Conservation (phyloP, 495 filamentous ascomycete genomes). For the Podospora conica region DNA sequence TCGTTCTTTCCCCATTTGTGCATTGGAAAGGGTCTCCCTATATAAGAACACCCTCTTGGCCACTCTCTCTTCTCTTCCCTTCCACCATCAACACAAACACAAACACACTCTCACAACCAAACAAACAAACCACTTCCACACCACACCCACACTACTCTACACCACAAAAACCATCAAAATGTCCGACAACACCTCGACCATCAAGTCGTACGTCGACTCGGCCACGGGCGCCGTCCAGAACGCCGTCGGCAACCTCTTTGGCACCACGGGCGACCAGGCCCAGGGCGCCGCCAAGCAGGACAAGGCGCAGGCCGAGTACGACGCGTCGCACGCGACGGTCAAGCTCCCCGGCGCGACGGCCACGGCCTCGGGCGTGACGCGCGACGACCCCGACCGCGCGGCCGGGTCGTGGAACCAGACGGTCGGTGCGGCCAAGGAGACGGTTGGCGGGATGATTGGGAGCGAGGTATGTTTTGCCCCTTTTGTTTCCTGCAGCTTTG, state of each 20-base stretch:
- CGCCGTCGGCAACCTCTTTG: slow-evolving; percentile 66
- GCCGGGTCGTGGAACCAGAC: slow-evolving; percentile 82
- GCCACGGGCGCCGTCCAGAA: slow-evolving; percentile 68
- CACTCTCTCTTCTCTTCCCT: not conserved
- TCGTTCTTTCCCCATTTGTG: not conserved
- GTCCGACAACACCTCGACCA: slow-evolving; percentile 69
- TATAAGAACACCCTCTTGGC: not conserved
- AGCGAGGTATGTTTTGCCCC: slow-evolving; percentile 47
- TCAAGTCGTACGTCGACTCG: slow-evolving; percentile 76
- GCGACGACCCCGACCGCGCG: slow-evolving; percentile 65
- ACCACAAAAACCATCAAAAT: slow-evolving; percentile 35
- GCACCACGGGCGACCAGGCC: slow-evolving; percentile 57
- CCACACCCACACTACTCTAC: slow-evolving; percentile 7
- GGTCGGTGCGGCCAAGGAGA: slow-evolving; percentile 77
- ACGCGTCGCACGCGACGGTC: slow-evolving; percentile 63
- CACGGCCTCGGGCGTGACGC: slow-evolving; percentile 62
- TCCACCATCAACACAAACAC: not conserved
- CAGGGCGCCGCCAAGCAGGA: slow-evolving; percentile 53
- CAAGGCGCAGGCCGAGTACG: slow-evolving; percentile 57
- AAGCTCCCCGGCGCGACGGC: slow-evolving; percentile 65
- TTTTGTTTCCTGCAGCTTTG: not conserved
- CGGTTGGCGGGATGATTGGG: slow-evolving; percentile 67
- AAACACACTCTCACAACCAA: not conserved
- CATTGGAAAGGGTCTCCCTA: not conserved
- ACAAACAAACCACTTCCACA: slow-evolving; percentile 9